These are phyloP conservation scores for Trypanosoma lewisi DNA, from an alignment of 208 protist species.

Conservation along the genomic window DNA sequence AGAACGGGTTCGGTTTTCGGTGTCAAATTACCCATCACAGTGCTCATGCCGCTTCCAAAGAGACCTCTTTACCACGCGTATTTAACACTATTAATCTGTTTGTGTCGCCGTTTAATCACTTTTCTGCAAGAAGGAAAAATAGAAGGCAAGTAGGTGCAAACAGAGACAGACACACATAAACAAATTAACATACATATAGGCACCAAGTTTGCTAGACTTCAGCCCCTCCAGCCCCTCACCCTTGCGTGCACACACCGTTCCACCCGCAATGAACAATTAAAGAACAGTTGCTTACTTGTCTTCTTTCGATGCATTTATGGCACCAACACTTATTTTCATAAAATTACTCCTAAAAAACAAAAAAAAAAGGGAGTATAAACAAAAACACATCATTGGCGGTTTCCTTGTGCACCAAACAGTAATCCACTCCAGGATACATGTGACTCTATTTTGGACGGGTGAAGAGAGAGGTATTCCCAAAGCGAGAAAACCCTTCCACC, in stretches of 20 bases:
- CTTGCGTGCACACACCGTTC: background rate
- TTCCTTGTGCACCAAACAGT: slow-evolving; percentile 14
- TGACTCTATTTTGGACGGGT: background rate
- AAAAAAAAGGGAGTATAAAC: background rate
- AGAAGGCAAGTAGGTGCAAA: background rate
- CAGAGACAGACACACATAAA: background rate
- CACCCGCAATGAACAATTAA: background rate
- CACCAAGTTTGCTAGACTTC: background rate
- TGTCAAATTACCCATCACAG: background rate
- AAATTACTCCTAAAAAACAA: background rate
- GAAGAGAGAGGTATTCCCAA: background rate
- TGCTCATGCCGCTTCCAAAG: background rate
- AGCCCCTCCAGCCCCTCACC: background rate
- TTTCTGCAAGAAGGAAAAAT: background rate
- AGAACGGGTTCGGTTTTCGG: background rate
- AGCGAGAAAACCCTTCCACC: background rate
- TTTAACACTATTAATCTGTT: background rate
- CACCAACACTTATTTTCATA: background rate
- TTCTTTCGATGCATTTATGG: background rate
- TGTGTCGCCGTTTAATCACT: background rate
- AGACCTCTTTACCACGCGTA: background rate
- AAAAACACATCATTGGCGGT: slow-evolving; percentile 8
- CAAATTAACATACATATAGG: background rate
- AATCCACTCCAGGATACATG: background rate
- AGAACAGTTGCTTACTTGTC: background rate